Conservation (phyloP, 2,329 filamentous ascomycete genomes). For the Raffaelea albimanens region DNA sequence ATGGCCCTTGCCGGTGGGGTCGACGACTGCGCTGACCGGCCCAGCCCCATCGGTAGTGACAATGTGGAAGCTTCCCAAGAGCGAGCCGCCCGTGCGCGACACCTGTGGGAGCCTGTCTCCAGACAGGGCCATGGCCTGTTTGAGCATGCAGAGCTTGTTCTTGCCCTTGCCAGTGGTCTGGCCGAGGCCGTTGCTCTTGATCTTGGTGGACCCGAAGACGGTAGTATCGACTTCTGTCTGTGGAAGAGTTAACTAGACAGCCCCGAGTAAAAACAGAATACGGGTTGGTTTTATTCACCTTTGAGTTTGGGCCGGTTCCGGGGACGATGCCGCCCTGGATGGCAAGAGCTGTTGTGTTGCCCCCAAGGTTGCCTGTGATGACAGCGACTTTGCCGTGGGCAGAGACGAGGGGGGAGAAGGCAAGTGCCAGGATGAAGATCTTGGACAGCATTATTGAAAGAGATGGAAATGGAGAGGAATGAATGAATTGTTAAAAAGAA, state of each 20-base stretch:
- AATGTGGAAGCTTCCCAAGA: constrained; percentile 27
- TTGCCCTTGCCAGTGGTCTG: constrained; percentile 24
- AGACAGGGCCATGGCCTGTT: constrained; percentile 23
- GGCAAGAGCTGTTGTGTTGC: constrained; percentile 32
- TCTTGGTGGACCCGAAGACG: constrained; percentile 27
- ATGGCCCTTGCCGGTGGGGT: constrained; percentile 24
- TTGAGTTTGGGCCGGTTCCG: constrained; percentile 26
- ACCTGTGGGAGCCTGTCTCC: constrained; percentile 30
- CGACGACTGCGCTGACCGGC: constrained; percentile 27
- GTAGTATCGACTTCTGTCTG: constrained; percentile 35
- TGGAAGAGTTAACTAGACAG: too few relatives aligned
- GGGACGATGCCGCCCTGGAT: constrained; percentile 31
- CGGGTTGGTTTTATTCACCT: too few relatives aligned
- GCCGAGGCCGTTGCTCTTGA: constrained; percentile 28
- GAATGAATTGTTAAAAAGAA: too few relatives aligned
- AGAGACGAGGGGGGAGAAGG: constrained; percentile 18
- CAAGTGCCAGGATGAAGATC: constrained; percentile 17
- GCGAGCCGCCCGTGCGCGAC: constrained; percentile 20
- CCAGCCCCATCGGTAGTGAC: constrained; percentile 33
- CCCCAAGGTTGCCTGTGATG: constrained; percentile 25
- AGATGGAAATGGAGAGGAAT: not conserved
- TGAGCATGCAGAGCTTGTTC: constrained; percentile 24
- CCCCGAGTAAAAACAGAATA: too few relatives aligned
- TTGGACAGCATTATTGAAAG: constrained; percentile 18
- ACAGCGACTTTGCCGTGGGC: constrained; percentile 23